Percentiles rank a stretch among this genome's conserved stretches.
phyloP scores from a whole-genome alignment of 1,284 basidiomycete species.

The Flammula alnicola region DNA sequence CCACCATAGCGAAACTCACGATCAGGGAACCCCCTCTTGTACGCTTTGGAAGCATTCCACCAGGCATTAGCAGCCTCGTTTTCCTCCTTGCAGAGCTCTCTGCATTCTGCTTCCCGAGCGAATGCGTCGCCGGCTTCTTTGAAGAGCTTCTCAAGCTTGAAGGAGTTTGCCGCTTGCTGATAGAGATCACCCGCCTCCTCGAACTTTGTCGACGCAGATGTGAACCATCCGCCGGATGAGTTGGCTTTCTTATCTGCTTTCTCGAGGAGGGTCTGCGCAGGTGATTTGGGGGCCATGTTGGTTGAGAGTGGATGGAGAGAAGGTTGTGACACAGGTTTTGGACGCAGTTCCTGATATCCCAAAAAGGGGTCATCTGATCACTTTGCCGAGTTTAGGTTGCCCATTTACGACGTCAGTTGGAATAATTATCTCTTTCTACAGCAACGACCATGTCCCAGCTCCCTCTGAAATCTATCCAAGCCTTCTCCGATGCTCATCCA shows the following conservation, averaged over 20 bases:
- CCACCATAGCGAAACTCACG: conserved; percentile 51
- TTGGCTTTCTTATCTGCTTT: conserved; percentile 93
- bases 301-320: neutral
- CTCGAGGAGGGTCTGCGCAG: conserved; percentile 72
- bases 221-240: conserved; percentile 87
- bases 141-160: conserved; percentile 94
- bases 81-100: conserved; percentile 82
- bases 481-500: conserved; percentile 60
- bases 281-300: conserved; percentile 63
- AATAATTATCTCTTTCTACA: conserved; percentile 6
- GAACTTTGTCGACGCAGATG: conserved; percentile 77
- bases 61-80: conserved; percentile 96
- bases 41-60: conserved; percentile 96
- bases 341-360: conserved; percentile 5
- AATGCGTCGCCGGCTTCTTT: conserved; percentile 90
- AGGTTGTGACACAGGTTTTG: conserved; percentile 15
- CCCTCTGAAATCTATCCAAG: conserved; percentile 47
- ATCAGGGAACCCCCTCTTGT: conserved; percentile 86
- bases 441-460: conserved; percentile 46
- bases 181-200: conserved; percentile 96
- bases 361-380: conserved; percentile 27
- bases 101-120: conserved; percentile 89
- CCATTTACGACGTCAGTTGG: conserved; percentile 22
- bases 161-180: conserved; percentile 93
- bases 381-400: conserved; percentile 2